Conservation (phyloP, 2,329 filamentous ascomycete genomes). For the Nigrospora oryzae region DNA sequence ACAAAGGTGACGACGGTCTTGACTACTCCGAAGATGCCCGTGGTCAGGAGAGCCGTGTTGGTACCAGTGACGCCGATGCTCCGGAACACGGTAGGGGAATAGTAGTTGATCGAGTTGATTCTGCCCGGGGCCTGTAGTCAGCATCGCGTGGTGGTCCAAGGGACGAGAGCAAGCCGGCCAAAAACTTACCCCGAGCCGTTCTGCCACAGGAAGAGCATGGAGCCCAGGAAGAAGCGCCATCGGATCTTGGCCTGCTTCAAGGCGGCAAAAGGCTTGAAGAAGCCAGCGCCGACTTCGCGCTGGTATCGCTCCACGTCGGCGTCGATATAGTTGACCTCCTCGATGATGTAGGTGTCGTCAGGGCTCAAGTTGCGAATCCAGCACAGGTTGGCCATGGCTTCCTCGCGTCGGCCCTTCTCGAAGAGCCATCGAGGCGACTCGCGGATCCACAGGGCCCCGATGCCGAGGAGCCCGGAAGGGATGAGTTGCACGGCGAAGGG, state of each 20-base stretch:
- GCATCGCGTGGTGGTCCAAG: too few species aligned
- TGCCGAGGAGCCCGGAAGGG: slow-evolving; percentile 52
- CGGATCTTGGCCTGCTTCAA: slow-evolving; percentile 48
- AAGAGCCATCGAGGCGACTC: slow-evolving; percentile 67
- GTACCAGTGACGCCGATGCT: slow-evolving; percentile 52
- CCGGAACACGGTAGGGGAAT: slow-evolving; percentile 54
- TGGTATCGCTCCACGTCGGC: slow-evolving; percentile 58
- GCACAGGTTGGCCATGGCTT: slow-evolving; percentile 49
- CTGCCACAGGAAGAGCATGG: slow-evolving; percentile 70
- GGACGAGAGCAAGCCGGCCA: too few species aligned
- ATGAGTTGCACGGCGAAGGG: slow-evolving; percentile 61
- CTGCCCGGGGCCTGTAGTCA: not conserved
- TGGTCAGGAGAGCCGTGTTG: slow-evolving; percentile 49
- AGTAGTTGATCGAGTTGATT: slow-evolving; percentile 64
- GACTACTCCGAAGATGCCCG: slow-evolving; percentile 57
- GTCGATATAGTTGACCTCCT: slow-evolving; percentile 66
- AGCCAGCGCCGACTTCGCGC: slow-evolving; percentile 56
- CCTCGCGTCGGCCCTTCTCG: slow-evolving; percentile 48
- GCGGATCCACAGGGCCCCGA: slow-evolving; percentile 50
- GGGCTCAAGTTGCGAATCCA: slow-evolving; percentile 54
- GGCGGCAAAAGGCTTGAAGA: slow-evolving; percentile 64
- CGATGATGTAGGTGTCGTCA: slow-evolving; percentile 58
- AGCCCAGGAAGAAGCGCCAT: slow-evolving; percentile 66
- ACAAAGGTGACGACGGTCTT: slow-evolving; percentile 54
- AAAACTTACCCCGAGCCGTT: slow-evolving; percentile 50